Evolutionary conservation across 768 basidiomycete genomes (phyloP), one percentile per base, ranked within the genome.

Genomic region (Rhodotorula graminis): DNA sequence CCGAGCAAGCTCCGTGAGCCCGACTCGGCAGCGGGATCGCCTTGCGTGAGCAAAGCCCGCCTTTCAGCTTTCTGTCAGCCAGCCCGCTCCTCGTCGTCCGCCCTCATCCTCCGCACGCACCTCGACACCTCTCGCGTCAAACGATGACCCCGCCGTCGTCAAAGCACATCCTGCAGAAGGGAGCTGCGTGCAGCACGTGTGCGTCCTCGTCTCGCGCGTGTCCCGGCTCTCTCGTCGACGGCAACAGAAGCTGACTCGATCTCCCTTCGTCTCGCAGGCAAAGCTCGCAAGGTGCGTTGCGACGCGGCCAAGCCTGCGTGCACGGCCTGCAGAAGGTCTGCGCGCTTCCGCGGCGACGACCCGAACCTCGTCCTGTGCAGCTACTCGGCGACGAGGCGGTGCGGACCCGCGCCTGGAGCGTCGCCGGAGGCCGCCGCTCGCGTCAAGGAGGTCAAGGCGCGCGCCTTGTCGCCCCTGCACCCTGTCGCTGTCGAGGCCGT

Each of bases 231-330:
- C 58, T 1, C 25, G 25, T 12, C 37, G 37, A 12, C 42, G 42
- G 23, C 18, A 9, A 5, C 25, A 14, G 1, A 8, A 44, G 37
- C 55, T 47, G 33, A 27, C 18, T 31, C 6, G 12, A 5, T 2
- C 31, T 12, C 9, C 6, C 44, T 44, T 10, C 27, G 2, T 27
- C 27, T 59, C 27, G 21, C 61, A 67, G 65, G 65, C 65, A 67
- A 72, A 15, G 58, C 56, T 0, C 62, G 71, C 49, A 72, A 72
- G 12, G 71, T 72, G 4, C 49, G 62, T 23, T 72, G 71, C 52
- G 61, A 67, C 31, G 71, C 66, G 5, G 33, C 59, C 50, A 44
- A 56, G 42, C 71, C 71, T 2, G 62, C 66, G 0, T 72, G 71
- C 19, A 49, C 49, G 0, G 66, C 66, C 8, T 72, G 71, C 25